Base-by-base conservation (phyloP, 345 rosid species). In the Hypericum perforatum region DNA sequence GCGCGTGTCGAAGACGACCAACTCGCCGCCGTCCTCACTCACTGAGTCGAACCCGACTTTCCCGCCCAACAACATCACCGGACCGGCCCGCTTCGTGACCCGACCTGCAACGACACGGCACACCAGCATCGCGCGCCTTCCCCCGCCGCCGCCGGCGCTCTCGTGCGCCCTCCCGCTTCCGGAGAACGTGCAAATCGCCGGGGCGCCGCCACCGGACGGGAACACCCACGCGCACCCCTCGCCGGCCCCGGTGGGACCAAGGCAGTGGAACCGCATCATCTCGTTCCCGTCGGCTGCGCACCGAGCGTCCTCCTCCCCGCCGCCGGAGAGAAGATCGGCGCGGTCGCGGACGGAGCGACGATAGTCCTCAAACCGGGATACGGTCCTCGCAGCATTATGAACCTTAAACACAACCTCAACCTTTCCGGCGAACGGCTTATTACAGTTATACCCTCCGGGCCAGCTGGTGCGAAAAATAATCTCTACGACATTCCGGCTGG, bases 211-310 rank as follows among this genome's bases (percentile, higher is more conserved):
- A 0, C 81, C 72, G 0, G n/a, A n/a, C n/a, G 82, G 82, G 45
- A 86, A 72, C 0, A 56, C 63, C 94, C 90, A 86, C 57, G 78
- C 76, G 47, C 78, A 80, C 7, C 71, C 57, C 1, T 22, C 32
- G 32, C 32, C 32, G 32, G 58, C 66, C 0, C 67, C 71, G 3
- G 82, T 74, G 10, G 95, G 81, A 2, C 98, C 98, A 52, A 81
- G 57, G 60, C 85, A 82, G 15, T 80, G 78, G 62, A 92, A 87
- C 70, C 96, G 77, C 98, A 92, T 92, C 45, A 87, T 81, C 76
- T 92, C 98, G 66, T 92, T 92, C 16, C 98, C 98, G 39, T 92
- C 98, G 5, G 98, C 96, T 1, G 74, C 70, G 60, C 94, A 87
- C 71, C 98, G 69, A n/a, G 32, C 32, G 4, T 22, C 32, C 32